Conservation (phyloP, 371 early-diverging fungal species). For the Lichtheimia hyalospora region DNA sequence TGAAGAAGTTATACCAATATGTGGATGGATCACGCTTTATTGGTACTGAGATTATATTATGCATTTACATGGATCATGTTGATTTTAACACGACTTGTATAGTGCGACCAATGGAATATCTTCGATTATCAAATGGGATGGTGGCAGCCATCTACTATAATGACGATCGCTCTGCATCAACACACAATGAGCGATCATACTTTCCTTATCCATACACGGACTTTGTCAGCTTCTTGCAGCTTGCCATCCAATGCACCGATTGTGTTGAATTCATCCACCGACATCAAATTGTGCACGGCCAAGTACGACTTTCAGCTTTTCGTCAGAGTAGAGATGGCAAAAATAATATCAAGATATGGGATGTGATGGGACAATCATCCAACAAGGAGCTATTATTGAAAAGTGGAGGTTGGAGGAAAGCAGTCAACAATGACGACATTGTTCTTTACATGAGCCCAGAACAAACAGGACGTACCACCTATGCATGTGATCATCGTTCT, state of each 20-base stretch:
- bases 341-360: constrained; percentile 33
- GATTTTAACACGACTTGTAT: no score
- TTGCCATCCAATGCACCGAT: constrained; percentile 45
- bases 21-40: neutral
- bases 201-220: neutral
- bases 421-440: constrained; percentile 29
- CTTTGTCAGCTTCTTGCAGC: constrained; percentile 22
- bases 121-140: constrained; percentile 36
- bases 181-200: neutral
- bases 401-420: constrained; percentile 46
- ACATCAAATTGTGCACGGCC: constrained; percentile 38
- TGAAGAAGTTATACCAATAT: constrained; percentile 34
- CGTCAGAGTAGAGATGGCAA: constrained; percentile 39
- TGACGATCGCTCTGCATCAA: constrained; percentile 28
- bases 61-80: neutral
- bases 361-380: constrained; percentile 30
- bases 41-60: neutral
- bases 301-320: constrained; percentile 37
- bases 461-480: constrained; percentile 59
- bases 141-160: constrained; percentile 38
- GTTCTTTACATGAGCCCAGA: constrained; percentile 46
- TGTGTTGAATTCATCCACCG: constrained; percentile 47
- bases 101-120: constrained; percentile 41
- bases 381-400: constrained; percentile 35
- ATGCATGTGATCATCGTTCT: constrained; percentile 55